Percentiles rank a stretch among this genome's conserved stretches.
These are phyloP conservation scores for Chrysanthemum seticuspe DNA, from an alignment of 129 eudicot species.

Conservation along the genomic window DNA sequence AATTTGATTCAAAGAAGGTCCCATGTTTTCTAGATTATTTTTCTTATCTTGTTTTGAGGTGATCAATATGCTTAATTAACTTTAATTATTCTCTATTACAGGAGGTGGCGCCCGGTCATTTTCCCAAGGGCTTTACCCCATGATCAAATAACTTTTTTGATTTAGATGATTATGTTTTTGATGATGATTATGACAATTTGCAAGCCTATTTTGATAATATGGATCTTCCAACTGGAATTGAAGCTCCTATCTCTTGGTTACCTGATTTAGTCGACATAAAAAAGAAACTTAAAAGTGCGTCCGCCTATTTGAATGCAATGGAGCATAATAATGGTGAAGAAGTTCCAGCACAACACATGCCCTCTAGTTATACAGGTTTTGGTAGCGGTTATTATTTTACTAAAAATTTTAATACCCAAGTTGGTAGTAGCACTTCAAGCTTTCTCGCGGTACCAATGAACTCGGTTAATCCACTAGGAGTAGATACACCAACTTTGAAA, in stretches of 20 bases:
- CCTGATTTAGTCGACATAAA: conserved; percentile 17
- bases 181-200: conserved; percentile 42
- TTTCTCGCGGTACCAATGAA: background rate
- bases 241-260: conserved; percentile 71
- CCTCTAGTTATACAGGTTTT: background rate
- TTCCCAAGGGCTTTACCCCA: background rate
- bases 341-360: conserved; percentile 7
- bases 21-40: background rate
- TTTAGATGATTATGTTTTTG: conserved; percentile 40
- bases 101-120: background rate
- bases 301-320: background rate
- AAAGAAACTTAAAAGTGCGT: background rate
- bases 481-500: background rate
- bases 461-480: background rate
- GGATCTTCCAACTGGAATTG: conserved; percentile 74
- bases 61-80: background rate
- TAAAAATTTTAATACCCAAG: background rate
- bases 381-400: background rate
- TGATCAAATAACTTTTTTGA: conserved; percentile 34
- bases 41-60: conserved; percentile 11
- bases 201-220: conserved; percentile 79
- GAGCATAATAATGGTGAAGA: background rate
- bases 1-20: conserved; percentile 22
- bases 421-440: conserved; percentile 7
- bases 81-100: background rate